Evolutionary conservation across 1,284 basidiomycete genomes (phyloP).

Genomic region (Trichosporon faecale): DNA sequence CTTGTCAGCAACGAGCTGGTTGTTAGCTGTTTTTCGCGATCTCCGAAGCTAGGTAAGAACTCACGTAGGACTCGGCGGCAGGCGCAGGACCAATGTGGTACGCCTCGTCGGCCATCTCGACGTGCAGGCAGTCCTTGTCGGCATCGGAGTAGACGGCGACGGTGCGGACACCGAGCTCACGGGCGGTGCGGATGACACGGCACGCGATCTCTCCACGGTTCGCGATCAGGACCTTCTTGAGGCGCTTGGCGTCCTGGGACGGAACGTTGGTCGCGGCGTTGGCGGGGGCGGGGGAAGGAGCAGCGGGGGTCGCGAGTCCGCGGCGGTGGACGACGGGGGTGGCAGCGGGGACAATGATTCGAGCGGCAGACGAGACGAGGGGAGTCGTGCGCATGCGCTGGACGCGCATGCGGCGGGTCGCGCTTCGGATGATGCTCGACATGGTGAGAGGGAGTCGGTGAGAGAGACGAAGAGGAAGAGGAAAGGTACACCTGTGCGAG

Average conservation of each 20-base stretch:
- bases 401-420: conserved; percentile 6
- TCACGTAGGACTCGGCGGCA: conserved; percentile 76
- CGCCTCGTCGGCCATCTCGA: conserved; percentile 81
- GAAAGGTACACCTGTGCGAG: background rate
- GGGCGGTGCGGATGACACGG: conserved; percentile 85
- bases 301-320: conserved; percentile 13
- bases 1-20: conserved; percentile 70
- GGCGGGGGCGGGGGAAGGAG: conserved; percentile 8
- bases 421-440: conserved; percentile 15
- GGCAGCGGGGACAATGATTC: background rate
- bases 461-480: conserved; percentile 17
- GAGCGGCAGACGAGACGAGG: background rate
- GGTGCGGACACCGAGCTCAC: conserved; percentile 79
- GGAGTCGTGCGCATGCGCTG: conserved; percentile 14
- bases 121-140: conserved; percentile 77
- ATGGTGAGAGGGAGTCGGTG: background rate
- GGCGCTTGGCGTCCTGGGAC: conserved; percentile 27
- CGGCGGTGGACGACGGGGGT: background rate
- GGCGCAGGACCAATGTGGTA: conserved; percentile 88
- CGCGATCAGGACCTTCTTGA: conserved; percentile 74
- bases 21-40: conserved; percentile 50
- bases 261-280: conserved; percentile 15
- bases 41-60: background rate
- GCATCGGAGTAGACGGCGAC: conserved; percentile 90
- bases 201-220: conserved; percentile 94